Evolutionary conservation across 441 rosid species (phyloP).

Genomic region (Viola pubescens): DNA sequence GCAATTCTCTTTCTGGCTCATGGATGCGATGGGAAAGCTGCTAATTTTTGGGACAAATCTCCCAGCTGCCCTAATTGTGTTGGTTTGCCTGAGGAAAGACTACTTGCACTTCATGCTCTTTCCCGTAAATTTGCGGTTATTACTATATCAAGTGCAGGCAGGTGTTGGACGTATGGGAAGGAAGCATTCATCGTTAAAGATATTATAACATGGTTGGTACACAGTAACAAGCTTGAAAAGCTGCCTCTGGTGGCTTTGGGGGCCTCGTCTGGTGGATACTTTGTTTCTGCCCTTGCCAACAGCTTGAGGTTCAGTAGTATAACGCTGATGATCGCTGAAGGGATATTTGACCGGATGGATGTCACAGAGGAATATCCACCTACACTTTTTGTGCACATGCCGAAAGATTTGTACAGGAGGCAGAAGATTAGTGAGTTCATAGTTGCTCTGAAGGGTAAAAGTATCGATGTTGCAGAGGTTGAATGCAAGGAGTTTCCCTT

Average conservation of each 20-base stretch:
- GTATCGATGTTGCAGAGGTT: conserved; percentile 65
- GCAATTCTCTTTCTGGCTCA: conserved; percentile 88
- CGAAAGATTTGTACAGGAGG: conserved; percentile 58
- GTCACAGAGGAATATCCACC: conserved; percentile 53
- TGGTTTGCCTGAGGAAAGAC: conserved; percentile 82
- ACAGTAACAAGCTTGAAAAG: conserved; percentile 39
- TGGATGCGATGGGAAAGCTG: conserved; percentile 77
- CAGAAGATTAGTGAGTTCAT: conserved; percentile 53
- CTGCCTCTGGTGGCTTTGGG: conserved; percentile 87
- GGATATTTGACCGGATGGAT: conserved; percentile 52
- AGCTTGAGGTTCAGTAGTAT: conserved; percentile 56
- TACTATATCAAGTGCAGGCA: conserved; percentile 56
- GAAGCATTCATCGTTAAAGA: conserved; percentile 45
- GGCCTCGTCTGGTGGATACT: conserved; percentile 92
- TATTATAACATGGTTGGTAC: conserved; percentile 51
- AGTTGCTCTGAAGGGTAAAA: conserved; percentile 45
- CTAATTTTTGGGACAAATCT: conserved; percentile 79
- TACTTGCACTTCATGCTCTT: conserved; percentile 57
- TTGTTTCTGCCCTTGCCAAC: conserved; percentile 66
- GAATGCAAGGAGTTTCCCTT: conserved; percentile 65
- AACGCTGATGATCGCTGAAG: conserved; percentile 81
- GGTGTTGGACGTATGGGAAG: conserved; percentile 64
- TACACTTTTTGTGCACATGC: conserved; percentile 88
- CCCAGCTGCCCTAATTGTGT: conserved; percentile 49
- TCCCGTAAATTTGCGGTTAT: conserved; percentile 49